A percentile compares a stretch with the other conserved stretches of the same genome.
Evolutionary conservation across 441 rosid genomes (phyloP).

Genomic region (Adansonia grandidieri): DNA sequence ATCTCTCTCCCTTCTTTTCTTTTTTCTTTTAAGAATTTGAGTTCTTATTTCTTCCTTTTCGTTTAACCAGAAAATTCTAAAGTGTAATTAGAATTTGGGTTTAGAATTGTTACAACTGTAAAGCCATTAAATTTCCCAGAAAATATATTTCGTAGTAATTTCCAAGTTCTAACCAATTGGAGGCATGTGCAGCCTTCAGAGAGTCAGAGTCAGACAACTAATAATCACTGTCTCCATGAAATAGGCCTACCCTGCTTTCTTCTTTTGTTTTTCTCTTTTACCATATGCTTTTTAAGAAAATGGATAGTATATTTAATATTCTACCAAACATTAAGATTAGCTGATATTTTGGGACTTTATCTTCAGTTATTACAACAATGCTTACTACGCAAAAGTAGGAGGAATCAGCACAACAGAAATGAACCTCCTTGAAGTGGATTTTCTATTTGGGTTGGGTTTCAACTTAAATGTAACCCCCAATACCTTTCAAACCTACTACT

Average conservation of each 20-base stretch:
- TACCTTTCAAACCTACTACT: conserved; percentile 65
- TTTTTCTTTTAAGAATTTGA: too few species aligned
- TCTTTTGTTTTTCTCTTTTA: background rate
- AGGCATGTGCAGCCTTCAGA: conserved; percentile 10
- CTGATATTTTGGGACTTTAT: conserved; percentile 5
- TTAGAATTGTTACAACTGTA: background rate
- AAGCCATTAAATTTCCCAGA: conserved; percentile 16
- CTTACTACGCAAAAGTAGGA: conserved; percentile 88
- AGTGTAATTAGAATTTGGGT: background rate
- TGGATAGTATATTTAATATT: background rate
- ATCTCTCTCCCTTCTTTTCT: background rate
- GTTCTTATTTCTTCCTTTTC: background rate
- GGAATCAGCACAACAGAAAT: conserved; percentile 88
- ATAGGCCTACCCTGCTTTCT: conserved; percentile 8
- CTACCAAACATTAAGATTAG: background rate
- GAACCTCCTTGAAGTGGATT: conserved; percentile 88
- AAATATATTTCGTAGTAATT: conserved; percentile 8
- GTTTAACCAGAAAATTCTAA: background rate
- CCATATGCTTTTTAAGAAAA: background rate
- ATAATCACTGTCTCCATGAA: background rate
- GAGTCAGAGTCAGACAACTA: conserved; percentile 4
- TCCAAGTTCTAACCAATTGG: background rate
- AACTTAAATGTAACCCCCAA: conserved; percentile 74
- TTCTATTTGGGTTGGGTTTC: conserved; percentile 82
- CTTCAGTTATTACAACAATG: conserved; percentile 82